phyloP scores from a whole-genome alignment of 1,284 basidiomycete species.

The Chiua sp. region DNA sequence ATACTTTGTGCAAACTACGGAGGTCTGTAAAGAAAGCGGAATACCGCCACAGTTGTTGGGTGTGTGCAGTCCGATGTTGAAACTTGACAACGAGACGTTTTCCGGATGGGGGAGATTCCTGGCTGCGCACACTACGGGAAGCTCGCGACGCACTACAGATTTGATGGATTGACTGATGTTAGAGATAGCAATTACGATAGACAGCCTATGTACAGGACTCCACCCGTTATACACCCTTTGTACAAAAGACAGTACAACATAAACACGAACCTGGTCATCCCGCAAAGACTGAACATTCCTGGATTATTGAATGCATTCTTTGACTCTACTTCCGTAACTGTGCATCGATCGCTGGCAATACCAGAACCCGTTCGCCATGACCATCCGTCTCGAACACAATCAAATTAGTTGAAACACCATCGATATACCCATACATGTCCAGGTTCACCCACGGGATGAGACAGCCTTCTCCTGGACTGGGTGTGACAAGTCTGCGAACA shows the following conservation, averaged over 20 bases:
- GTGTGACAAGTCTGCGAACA: not conserved
- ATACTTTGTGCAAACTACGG: not conserved
- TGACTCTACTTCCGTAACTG: conserved; percentile 10
- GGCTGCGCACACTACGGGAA: too few relatives aligned
- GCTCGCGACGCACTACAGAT: too few relatives aligned
- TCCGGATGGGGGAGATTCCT: not conserved
- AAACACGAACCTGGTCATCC: too few relatives aligned
- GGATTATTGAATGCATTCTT: too few relatives aligned
- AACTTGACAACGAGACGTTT: not conserved
- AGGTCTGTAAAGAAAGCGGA: not conserved
- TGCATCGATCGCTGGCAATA: conserved; percentile 20
- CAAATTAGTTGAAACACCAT: conserved; percentile 30
- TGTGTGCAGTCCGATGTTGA: not conserved
- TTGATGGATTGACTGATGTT: too few relatives aligned
- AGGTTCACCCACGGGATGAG: conserved; percentile 23
- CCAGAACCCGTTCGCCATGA: conserved; percentile 9
- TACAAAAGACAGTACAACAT: too few relatives aligned
- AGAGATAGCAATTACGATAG: too few relatives aligned
- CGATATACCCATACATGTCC: conserved; percentile 31
- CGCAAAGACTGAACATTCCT: too few relatives aligned
- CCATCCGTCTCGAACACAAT: conserved; percentile 7
- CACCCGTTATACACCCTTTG: too few relatives aligned
- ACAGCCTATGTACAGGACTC: too few relatives aligned
- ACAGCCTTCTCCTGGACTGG: conserved; percentile 21
- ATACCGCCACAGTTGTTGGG: not conserved